phyloP scores from a whole-genome alignment of 208 protist species.

The Trypanosoma congolense region DNA sequence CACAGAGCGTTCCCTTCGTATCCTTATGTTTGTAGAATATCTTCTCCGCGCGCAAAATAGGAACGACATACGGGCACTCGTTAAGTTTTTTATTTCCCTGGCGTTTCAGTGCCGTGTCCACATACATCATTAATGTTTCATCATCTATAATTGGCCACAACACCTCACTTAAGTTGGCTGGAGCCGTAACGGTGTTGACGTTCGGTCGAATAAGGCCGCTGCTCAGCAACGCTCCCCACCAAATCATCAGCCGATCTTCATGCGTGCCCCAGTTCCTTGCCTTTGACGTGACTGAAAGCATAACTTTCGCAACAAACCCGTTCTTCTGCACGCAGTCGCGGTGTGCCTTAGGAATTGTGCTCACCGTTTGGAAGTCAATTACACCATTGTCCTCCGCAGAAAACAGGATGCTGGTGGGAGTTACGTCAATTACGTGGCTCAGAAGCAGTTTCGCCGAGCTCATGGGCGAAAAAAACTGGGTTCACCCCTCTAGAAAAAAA shows the following conservation, averaged over 20 bases:
- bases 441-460: slow-evolving; percentile 23
- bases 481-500: too few relatives aligned
- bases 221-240: slow-evolving; percentile 25
- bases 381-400: slow-evolving; percentile 21
- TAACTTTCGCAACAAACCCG: slow-evolving; percentile 61
- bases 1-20: slow-evolving; percentile 29
- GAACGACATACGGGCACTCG: slow-evolving; percentile 40
- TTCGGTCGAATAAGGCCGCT: slow-evolving; percentile 21
- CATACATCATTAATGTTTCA: slow-evolving; percentile 21
- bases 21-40: slow-evolving; percentile 27
- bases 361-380: slow-evolving; percentile 57
- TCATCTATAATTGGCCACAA: slow-evolving; percentile 52
- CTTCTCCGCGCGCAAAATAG: slow-evolving; percentile 40
- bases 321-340: slow-evolving; percentile 54
- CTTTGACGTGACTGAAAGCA: slow-evolving; percentile 23
- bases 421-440: slow-evolving; percentile 33
- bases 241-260: slow-evolving; percentile 31
- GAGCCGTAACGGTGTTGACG: slow-evolving; percentile 8
- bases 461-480: slow-evolving; percentile 7
- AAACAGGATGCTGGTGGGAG: slow-evolving; percentile 51
- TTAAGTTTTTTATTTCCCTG: slow-evolving; percentile 23
- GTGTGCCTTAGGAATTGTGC: slow-evolving; percentile 46
- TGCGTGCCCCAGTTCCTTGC: slow-evolving; percentile 7
- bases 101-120: slow-evolving; percentile 22
- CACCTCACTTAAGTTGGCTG: slow-evolving; percentile 8